These are phyloP conservation scores for Tolypocladium ovalisporum DNA, from an alignment of 2,329 filamentous ascomycete genomes.

Conservation along the genomic window DNA sequence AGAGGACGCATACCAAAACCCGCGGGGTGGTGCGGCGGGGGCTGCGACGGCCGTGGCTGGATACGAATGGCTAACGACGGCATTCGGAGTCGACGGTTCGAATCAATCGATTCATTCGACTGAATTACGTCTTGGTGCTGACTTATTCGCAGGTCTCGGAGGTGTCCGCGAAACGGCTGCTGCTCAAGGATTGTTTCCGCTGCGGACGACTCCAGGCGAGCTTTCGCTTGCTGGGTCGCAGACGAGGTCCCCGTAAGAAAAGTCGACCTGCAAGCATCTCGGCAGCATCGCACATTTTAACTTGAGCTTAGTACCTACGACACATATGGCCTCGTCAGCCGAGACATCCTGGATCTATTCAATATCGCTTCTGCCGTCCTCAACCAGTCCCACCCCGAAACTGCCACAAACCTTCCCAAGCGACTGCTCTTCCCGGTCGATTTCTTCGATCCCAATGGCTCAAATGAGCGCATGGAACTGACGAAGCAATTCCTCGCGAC, in stretches of 20 bases:
- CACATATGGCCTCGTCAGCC: conserved; percentile 11
- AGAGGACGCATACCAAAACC: conserved; percentile 33
- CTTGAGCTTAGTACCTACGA: conserved; percentile 7
- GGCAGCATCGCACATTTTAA: background rate
- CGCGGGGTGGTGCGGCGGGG: conserved; percentile 25
- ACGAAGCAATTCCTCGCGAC: conserved; percentile 12
- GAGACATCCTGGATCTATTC: conserved; percentile 14
- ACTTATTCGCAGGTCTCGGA: conserved; percentile 6
- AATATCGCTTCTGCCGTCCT: conserved; percentile 8
- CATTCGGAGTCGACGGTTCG: conserved; percentile 26
- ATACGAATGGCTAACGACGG: conserved; percentile 30
- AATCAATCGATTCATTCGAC: background rate
- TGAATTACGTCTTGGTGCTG: background rate
- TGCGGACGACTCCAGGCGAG: conserved; percentile 10
- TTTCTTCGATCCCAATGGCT: conserved; percentile 2
- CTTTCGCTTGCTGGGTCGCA: conserved; percentile 6
- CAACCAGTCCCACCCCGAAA: background rate
- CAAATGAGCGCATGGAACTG: conserved; percentile 4
- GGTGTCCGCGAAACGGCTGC: conserved; percentile 10
- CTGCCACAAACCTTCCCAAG: conserved; percentile 1
- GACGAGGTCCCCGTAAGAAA: conserved; percentile 11
- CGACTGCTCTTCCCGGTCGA: conserved; percentile 16
- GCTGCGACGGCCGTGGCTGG: conserved; percentile 24
- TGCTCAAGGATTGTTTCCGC: conserved; percentile 18
- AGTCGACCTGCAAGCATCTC: background rate